A percentile compares a stretch with the other conserved stretches of the same genome.
Conservation (phyloP, 805 yeast genomes). For the Saturnispora galanensis region DNA sequence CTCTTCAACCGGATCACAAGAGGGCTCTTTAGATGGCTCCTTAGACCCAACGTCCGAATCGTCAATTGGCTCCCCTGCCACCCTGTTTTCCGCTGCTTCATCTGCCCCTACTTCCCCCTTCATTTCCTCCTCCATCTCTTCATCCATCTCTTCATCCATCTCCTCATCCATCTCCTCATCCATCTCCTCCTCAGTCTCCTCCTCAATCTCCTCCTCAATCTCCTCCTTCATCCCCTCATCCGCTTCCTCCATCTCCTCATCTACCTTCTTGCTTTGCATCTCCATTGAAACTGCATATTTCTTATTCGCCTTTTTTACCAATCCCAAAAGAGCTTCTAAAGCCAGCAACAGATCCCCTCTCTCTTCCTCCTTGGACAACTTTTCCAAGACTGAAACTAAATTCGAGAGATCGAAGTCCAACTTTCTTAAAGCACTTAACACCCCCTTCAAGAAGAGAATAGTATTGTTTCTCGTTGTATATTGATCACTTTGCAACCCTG, state of each 20-base stretch:
- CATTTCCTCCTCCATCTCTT: not conserved
- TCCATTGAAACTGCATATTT: constrained; percentile 23
- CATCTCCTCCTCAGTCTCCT: not conserved
- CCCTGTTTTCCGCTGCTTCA: not conserved
- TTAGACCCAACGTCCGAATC: not conserved
- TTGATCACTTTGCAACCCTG: constrained; percentile 39
- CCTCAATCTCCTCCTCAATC: not conserved
- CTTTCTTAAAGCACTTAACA: constrained; percentile 51
- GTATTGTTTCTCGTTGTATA: constrained; percentile 77
- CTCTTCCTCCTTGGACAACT: constrained; percentile 40
- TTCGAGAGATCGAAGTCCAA: constrained; percentile 56
- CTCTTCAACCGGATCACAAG: not conserved
- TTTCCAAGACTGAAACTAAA: constrained; percentile 37
- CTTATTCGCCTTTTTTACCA: constrained; percentile 35
- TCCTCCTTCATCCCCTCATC: not conserved
- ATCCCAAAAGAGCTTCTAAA: constrained; percentile 61
- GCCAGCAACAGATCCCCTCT: constrained; percentile 79
- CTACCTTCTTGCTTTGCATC: not conserved
- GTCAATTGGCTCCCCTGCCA: not conserved
- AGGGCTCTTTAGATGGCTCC: no score
- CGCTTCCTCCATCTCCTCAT: not conserved
- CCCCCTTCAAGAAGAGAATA: constrained; percentile 59
- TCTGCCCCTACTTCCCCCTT: not conserved
- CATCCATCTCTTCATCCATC: not conserved
- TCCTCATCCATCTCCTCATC: not conserved